Percentiles rank a stretch among this genome's conserved stretches.
Conservation (phyloP, 768 basidiomycete genomes). For the Kwoniella pini region DNA sequence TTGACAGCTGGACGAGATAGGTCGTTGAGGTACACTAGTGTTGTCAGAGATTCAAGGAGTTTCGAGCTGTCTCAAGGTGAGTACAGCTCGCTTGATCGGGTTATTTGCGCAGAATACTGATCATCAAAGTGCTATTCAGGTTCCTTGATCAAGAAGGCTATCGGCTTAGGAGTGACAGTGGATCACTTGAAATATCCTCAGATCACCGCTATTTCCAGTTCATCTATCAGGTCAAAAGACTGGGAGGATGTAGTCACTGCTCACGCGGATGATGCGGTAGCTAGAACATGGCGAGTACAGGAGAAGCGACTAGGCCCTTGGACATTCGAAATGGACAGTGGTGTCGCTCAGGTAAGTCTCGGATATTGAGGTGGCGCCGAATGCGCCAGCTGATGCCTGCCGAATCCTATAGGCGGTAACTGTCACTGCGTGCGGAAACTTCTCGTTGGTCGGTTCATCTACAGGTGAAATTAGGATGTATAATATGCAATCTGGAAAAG, state of each 20-base stretch:
- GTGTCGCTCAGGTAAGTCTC: conserved; percentile 69
- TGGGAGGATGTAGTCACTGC: conserved; percentile 98
- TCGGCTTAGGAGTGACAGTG: conserved; percentile 72
- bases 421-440: conserved; percentile 94
- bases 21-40: conserved; percentile 81
- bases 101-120: not conserved
- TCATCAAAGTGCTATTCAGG: conserved; percentile 58
- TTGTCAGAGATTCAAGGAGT: conserved; percentile 91
- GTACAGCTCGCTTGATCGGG: conserved; percentile 3
- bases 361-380: not conserved
- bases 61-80: conserved; percentile 91
- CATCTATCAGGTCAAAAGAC: conserved; percentile 78
- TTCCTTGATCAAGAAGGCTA: conserved; percentile 78
- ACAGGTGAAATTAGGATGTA: conserved; percentile 75
- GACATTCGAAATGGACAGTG: conserved; percentile 64
- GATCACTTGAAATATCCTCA: conserved; percentile 81
- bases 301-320: conserved; percentile 79
- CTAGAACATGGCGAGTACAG: conserved; percentile 83
- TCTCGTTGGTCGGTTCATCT: conserved; percentile 80
- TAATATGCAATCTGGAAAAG: conserved; percentile 95
- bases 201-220: conserved; percentile 74
- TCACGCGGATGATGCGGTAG: conserved; percentile 77
- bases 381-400: too few relatives aligned
- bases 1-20: conserved; percentile 81
- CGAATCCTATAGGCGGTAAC: conserved; percentile 63